Conservation (phyloP, 805 yeast genomes). For the Ogataea pini region DNA sequence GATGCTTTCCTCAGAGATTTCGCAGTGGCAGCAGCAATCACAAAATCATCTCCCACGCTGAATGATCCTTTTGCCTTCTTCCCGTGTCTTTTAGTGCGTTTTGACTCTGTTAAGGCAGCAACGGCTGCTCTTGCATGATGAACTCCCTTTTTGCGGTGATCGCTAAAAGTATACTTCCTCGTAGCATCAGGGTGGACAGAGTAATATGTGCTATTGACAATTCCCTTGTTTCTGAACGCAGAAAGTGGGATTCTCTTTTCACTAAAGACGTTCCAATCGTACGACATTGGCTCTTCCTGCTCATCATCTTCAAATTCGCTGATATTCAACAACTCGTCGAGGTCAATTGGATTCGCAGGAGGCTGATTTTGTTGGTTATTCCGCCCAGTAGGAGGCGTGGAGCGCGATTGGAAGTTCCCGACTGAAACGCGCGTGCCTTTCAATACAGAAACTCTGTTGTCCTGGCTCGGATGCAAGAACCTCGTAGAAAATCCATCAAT, state of each 20-base stretch:
- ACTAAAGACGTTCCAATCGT: slow-evolving; percentile 29
- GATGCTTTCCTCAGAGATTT: slow-evolving; percentile 21
- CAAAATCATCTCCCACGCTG: slow-evolving; percentile 26
- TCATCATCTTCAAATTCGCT: slow-evolving; percentile 82
- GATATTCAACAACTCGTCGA: slow-evolving; percentile 86
- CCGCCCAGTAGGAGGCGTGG: neutral
- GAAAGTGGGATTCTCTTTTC: slow-evolving; percentile 72
- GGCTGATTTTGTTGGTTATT: slow-evolving; percentile 12
- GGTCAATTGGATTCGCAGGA: slow-evolving; percentile 28
- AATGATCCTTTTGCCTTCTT: slow-evolving; percentile 30
- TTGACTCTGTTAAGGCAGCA: slow-evolving; percentile 23
- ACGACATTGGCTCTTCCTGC: slow-evolving; percentile 42
- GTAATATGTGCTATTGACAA: slow-evolving; percentile 29
- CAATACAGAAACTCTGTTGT: slow-evolving; percentile 27
- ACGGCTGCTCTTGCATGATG: slow-evolving; percentile 16
- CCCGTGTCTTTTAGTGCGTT: slow-evolving; percentile 34
- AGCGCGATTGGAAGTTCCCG: slow-evolving; percentile 4
- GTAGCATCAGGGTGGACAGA: slow-evolving; percentile 23
- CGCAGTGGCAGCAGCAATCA: slow-evolving; percentile 25
- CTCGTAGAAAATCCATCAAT: slow-evolving; percentile 94
- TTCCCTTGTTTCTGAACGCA: slow-evolving; percentile 84
- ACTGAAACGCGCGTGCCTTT: slow-evolving; percentile 23
- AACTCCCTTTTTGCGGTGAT: slow-evolving; percentile 17
- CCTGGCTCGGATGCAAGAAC: slow-evolving; percentile 56
- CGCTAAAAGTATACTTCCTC: slow-evolving; percentile 29